Evolutionary conservation across 495 filamentous ascomycete genomes (phyloP).

Genomic region (Neurospora africana): DNA sequence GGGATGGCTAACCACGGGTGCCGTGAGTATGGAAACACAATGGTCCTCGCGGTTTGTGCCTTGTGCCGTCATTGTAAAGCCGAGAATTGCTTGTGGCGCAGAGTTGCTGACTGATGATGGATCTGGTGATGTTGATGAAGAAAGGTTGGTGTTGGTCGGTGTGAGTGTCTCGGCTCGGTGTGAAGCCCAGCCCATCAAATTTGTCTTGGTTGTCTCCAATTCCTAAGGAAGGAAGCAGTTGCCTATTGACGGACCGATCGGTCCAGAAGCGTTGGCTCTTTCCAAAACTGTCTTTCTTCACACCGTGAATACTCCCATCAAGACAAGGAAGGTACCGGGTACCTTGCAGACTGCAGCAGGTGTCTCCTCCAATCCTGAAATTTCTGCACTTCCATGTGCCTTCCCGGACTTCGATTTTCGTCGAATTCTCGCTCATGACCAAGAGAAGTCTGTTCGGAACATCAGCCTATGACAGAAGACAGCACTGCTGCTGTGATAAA

Average conservation of each 20-base stretch:
- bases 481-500: neutral
- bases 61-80: neutral
- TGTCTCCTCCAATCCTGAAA: neutral
- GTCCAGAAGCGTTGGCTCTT: neutral
- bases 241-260: neutral
- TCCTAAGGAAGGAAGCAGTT: neutral
- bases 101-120: neutral
- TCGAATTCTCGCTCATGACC: neutral
- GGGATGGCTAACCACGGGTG: neutral
- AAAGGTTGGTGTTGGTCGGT: neutral
- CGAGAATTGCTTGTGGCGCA: neutral
- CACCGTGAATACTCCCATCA: neutral
- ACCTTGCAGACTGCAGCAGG: neutral
- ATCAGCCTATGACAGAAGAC: neutral
- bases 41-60: neutral
- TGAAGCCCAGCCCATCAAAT: neutral
- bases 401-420: neutral
- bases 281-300: neutral
- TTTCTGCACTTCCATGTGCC: neutral
- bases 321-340: neutral
- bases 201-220: neutral
- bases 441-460: neutral
- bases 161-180: neutral
- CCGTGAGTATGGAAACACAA: neutral
- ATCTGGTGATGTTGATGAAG: neutral